phyloP scores from a whole-genome alignment of 1,284 basidiomycete genomes.

The Schizopora paradoxa region DNA sequence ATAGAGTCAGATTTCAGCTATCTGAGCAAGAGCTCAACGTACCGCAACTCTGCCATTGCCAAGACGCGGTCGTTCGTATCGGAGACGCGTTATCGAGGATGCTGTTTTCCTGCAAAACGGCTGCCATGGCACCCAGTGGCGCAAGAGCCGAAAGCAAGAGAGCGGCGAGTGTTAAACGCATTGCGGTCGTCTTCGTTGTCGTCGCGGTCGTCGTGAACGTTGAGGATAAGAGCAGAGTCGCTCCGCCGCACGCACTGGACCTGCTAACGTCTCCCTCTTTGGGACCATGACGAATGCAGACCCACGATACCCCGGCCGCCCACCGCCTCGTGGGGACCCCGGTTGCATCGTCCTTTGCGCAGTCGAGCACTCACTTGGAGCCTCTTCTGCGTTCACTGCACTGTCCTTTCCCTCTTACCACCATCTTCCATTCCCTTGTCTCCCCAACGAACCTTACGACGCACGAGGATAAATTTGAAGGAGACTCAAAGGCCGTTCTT shows the following conservation, averaged over 20 bases:
- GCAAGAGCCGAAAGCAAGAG: conserved; percentile 9
- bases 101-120: conserved; percentile 34
- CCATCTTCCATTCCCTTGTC: no score
- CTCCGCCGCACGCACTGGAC: no score
- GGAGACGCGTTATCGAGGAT: conserved; percentile 30
- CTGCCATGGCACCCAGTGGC: conserved; percentile 9
- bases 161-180: conserved; percentile 8
- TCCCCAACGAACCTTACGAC: no score
- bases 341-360: no score
- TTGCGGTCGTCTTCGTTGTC: conserved; percentile 1
- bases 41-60: conserved; percentile 61
- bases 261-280: no score
- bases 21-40: conserved; percentile 23
- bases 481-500: conserved; percentile 29
- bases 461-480: no score
- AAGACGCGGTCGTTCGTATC: conserved; percentile 38
- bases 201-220: conserved; percentile 1
- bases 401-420: no score
- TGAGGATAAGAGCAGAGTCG: conserved; percentile 1
- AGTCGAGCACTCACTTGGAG: no score
- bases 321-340: no score
- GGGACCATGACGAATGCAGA: no score
- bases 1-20: not conserved
- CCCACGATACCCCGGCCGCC: no score
- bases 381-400: no score